A percentile compares a stretch with the other conserved stretches of the same genome.
Conservation (phyloP, 768 basidiomycete genomes). For the Kwoniella sp. region DNA sequence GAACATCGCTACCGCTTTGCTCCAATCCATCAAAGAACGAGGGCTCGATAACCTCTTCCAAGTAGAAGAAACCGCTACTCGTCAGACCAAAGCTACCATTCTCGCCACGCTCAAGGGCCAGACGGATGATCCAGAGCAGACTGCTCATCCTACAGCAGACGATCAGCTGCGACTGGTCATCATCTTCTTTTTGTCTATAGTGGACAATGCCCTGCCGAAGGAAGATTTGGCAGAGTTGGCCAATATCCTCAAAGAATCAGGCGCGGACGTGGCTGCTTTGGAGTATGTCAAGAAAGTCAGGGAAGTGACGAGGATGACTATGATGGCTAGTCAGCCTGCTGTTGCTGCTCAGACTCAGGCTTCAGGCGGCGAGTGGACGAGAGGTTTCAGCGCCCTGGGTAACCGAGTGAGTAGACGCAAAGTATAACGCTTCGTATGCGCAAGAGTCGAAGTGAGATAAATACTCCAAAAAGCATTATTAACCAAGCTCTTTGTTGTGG, state of each 20-base stretch:
- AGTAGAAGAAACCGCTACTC: slow-evolving; percentile 84
- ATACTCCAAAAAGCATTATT: background rate
- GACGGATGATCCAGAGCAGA: slow-evolving; percentile 63
- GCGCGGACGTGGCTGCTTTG: slow-evolving; percentile 73
- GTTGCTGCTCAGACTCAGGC: slow-evolving; percentile 64
- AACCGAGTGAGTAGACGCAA: slow-evolving; percentile 68
- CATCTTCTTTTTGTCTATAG: slow-evolving; percentile 89
- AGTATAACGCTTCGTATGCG: background rate
- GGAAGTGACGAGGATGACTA: slow-evolving; percentile 90
- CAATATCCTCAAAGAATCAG: slow-evolving; percentile 77
- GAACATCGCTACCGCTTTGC: slow-evolving; percentile 94
- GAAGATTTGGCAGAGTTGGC: slow-evolving; percentile 88
- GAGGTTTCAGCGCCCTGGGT: slow-evolving; percentile 88
- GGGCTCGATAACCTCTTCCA: slow-evolving; percentile 97
- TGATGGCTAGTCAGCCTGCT: slow-evolving; percentile 64
- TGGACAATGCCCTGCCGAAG: slow-evolving; percentile 76
- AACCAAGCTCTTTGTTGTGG: background rate
- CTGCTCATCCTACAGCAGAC: slow-evolving; percentile 65
- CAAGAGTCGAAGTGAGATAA: no score
- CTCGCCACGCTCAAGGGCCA: slow-evolving; percentile 78
- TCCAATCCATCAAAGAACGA: slow-evolving; percentile 92
- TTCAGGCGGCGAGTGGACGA: slow-evolving; percentile 78
- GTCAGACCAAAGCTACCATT: slow-evolving; percentile 79
- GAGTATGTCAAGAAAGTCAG: slow-evolving; percentile 87
- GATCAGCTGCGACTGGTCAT: slow-evolving; percentile 93